phyloP scores from a whole-genome alignment of 805 yeast species.

The Pichia californica region DNA sequence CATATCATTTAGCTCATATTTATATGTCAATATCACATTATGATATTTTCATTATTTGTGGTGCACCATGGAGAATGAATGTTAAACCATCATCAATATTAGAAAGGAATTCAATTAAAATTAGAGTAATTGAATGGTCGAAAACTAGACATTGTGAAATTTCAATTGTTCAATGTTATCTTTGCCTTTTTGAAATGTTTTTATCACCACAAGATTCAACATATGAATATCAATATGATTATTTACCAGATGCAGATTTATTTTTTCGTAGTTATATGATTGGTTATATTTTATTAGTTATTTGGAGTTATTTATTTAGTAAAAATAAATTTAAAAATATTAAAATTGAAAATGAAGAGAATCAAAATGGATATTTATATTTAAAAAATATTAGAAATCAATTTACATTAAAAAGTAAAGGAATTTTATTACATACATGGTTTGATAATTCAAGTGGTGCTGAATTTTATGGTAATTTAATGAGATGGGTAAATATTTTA shows the following conservation, averaged over 20 bases:
- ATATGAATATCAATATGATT: conserved; percentile 37
- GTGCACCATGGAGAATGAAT: conserved; percentile 77
- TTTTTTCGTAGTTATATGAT: conserved; percentile 38
- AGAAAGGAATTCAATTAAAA: conserved; percentile 40
- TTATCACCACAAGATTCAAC: conserved; percentile 43
- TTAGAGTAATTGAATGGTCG: conserved; percentile 49
- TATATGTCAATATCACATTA: conserved; percentile 67
- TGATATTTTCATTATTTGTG: conserved; percentile 73
- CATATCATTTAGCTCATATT: conserved; percentile 69
- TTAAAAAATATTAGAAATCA: conserved; percentile 42
- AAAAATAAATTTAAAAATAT: conserved; percentile 34
- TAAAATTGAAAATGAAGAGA: conserved; percentile 26
- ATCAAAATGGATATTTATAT: conserved; percentile 46
- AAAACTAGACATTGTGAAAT: conserved; percentile 41
- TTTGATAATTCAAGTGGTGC: conserved; percentile 29
- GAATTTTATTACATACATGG: conserved; percentile 27
- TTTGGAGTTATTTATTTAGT: conserved; percentile 49
- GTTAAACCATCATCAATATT: conserved; percentile 50
- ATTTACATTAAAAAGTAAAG: conserved; percentile 30
- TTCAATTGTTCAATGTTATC: conserved; percentile 54
- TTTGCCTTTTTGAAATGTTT: conserved; percentile 56
- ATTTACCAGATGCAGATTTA: conserved; percentile 48
- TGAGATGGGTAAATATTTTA: conserved; percentile 35
- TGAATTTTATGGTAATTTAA: conserved; percentile 37
- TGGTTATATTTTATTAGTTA: conserved; percentile 35